These are phyloP conservation scores for Coix lacrymajobi DNA, from an alignment of 176 grass and related monocot species.

Conservation along the genomic window DNA sequence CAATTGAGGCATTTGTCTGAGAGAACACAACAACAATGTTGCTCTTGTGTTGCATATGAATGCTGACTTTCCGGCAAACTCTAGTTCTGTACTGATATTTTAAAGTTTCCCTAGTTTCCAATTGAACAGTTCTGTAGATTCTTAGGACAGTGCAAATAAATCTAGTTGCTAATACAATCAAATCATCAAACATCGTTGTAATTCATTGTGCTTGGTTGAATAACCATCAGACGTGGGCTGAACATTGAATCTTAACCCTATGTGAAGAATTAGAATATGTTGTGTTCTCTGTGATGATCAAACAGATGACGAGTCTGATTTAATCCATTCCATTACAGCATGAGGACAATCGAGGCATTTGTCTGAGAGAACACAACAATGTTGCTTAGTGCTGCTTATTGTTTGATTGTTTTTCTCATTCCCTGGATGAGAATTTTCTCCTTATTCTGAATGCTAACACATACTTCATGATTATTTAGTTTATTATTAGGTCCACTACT, in stretches of 20 bases:
- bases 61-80: too few species aligned
- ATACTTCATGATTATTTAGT: neutral
- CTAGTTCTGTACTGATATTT: neutral
- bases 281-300: neutral
- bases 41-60: neutral
- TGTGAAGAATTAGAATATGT: neutral
- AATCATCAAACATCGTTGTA: neutral
- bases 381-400: neutral
- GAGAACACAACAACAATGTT: neutral
- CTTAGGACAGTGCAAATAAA: neutral
- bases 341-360: constrained; percentile 10
- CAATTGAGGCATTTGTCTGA: constrained; percentile 10
- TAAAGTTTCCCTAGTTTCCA: neutral
- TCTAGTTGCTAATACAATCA: neutral
- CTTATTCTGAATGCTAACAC: constrained; percentile 4
- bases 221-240: too few species aligned
- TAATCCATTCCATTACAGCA: neutral
- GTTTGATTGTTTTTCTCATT: neutral
- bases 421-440: neutral
- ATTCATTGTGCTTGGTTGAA: neutral
- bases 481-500: neutral
- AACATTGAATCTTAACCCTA: neutral
- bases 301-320: constrained; percentile 21
- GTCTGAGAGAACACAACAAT: neutral
- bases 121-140: neutral